phyloP scores from a whole-genome alignment of 2,329 filamentous ascomycete genomes.

The Colletotrichum sublineola region DNA sequence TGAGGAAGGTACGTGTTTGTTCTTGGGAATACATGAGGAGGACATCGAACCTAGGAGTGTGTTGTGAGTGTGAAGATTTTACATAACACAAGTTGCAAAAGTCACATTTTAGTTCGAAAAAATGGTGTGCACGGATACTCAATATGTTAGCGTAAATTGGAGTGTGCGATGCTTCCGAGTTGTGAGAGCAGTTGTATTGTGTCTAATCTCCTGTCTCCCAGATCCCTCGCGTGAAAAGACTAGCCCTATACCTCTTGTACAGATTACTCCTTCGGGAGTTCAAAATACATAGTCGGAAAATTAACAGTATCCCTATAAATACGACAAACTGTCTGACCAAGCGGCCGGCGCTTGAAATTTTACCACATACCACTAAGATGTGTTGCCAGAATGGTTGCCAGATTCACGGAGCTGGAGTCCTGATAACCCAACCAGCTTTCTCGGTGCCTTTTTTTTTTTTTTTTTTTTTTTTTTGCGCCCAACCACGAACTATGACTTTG shows the following conservation, averaged over 20 bases:
- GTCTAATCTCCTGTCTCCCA: not conserved
- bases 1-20: not conserved
- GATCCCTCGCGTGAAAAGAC: not conserved
- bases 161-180: not conserved
- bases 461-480: too few species aligned
- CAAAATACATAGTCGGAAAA: rapidly evolving
- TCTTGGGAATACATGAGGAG: too few species aligned
- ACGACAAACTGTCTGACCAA: not conserved
- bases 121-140: too few species aligned
- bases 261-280: not conserved
- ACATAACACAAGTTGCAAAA: not conserved
- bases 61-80: not conserved
- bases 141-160: not conserved
- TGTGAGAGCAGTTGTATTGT: not conserved
- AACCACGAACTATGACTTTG: too few species aligned
- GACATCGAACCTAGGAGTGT: not conserved
- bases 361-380: not conserved
- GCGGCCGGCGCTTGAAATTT: not conserved
- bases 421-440: too few species aligned
- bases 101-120: too few species aligned
- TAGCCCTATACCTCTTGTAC: not conserved
- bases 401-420: too few species aligned
- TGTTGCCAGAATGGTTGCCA: too few species aligned
- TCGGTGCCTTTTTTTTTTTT: too few species aligned
- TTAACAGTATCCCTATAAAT: not conserved